Base-by-base conservation (phyloP, 306 rosid species). In the Ormosia emarginata region DNA sequence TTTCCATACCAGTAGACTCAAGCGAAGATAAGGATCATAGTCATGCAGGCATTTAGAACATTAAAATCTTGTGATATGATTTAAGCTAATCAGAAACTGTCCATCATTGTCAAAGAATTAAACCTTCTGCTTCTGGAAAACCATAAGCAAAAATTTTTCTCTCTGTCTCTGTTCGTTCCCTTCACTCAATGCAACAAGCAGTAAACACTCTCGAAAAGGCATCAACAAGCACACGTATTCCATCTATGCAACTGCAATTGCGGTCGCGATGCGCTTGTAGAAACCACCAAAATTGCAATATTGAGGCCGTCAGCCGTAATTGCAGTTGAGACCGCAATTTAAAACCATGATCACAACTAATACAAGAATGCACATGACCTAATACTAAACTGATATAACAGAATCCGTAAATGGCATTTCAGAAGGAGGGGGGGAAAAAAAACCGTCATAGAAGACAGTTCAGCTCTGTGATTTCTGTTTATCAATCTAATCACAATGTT, bases 1-100 rank as follows among this genome's bases (percentile, higher is more conserved):
- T 39, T 56, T 55, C 49, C 55, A 47, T 63, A 32, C n/a, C 17
- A 71, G 46, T 24, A 62, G 5, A 69, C 36, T 75, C 41, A 34
- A 44, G 63, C 34, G 34, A 71, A 75, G 71, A 70, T 75, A 77
- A 50, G 41, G 47, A 77, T 32, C 67, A 37, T 36, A 76, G 17
- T 76, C 47, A 46, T 3, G 5, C 6, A 24, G 56, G n/a, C 15
- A 53, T 55, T 69, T 53, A 64, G 68, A 63, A 34, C 13, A 79
- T 39, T 30, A 15, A 40, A 32, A 39, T 69, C 74, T 74, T 39
- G 11, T 10, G 39, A 67, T 57, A 40, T 3, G 24, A 74, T 49
- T 67, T 79, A 63, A 14, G n/a, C 62, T 34, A 68, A 52, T 40
- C 0, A 0, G 43, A 78, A 67, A 18, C 39, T 66, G 41, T 34